phyloP scores from a whole-genome alignment of 1,284 basidiomycete species.

The Termitomyces sp. region DNA sequence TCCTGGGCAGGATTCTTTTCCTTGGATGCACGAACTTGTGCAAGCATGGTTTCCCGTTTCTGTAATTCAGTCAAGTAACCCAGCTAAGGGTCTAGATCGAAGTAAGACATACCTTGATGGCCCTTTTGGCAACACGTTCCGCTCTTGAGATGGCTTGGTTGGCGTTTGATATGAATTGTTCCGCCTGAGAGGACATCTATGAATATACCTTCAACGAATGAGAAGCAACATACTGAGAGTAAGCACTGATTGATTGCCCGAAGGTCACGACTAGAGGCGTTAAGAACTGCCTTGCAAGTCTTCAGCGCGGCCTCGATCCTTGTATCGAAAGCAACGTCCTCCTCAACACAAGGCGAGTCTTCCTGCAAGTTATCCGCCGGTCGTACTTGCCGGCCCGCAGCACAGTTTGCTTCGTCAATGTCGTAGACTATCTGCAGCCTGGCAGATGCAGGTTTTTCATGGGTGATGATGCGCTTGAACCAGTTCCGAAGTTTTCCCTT shows the following conservation, averaged over 20 bases:
- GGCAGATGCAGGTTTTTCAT: conserved; percentile 25
- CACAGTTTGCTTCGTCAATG: conserved; percentile 29
- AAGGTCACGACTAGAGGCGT: conserved; percentile 49
- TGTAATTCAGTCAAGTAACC: conserved; percentile 14
- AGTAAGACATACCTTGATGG: conserved; percentile 40
- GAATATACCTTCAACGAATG: neutral
- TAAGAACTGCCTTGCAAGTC: conserved; percentile 41
- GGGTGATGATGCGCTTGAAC: conserved; percentile 52
- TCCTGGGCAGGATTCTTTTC: conserved; percentile 22
- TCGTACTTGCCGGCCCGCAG: conserved; percentile 36
- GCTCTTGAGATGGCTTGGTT: conserved; percentile 47
- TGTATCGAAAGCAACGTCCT: conserved; percentile 21
- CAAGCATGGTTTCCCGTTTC: conserved; percentile 33
- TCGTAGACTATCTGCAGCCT: conserved; percentile 34
- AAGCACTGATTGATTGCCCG: conserved; percentile 46
- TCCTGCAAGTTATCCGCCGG: conserved; percentile 1
- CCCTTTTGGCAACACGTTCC: conserved; percentile 44
- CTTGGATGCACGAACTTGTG: conserved; percentile 26
- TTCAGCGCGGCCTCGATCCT: conserved; percentile 32
- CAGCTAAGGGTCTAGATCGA: neutral
- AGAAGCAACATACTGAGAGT: conserved; percentile 29
- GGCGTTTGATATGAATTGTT: conserved; percentile 46
- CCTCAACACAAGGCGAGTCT: conserved; percentile 4
- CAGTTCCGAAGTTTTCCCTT: conserved; percentile 53
- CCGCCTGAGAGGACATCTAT: conserved; percentile 32